A percentile compares a stretch with the other conserved stretches of the same genome.
Conservation (phyloP, 1,284 basidiomycete genomes). For the Malassezia cuniculi region DNA sequence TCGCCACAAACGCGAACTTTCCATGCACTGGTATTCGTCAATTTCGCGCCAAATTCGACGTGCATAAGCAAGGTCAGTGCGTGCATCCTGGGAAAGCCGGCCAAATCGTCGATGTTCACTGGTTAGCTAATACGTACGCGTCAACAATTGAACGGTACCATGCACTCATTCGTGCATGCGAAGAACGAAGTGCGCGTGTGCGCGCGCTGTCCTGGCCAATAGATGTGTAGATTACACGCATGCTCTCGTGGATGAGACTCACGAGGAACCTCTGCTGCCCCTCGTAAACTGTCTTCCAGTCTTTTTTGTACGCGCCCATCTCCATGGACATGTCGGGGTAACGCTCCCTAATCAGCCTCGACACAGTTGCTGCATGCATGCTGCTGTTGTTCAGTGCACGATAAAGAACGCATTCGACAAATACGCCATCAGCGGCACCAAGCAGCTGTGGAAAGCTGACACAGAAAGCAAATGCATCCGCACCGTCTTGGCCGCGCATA, state of each 20-base stretch:
- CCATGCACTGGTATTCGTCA: no score
- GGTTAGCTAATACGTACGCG: no score
- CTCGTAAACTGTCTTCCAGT: no score
- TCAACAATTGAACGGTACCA: slow-evolving; percentile 28
- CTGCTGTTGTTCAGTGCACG: slow-evolving; percentile 8
- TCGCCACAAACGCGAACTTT: slow-evolving; percentile 20
- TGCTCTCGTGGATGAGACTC: slow-evolving; percentile 17
- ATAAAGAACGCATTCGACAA: slow-evolving; percentile 28
- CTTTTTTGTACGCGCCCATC: no score
- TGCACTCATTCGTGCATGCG: slow-evolving; percentile 22
- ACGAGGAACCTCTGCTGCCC: slow-evolving; percentile 2
- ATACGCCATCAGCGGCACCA: slow-evolving; percentile 13
- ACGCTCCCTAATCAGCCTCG: no score
- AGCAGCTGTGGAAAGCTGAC: not conserved
- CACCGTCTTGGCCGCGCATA: not conserved
- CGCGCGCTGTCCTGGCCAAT: slow-evolving; percentile 18
- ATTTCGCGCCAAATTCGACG: slow-evolving; percentile 3
- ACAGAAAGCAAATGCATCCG: not conserved
- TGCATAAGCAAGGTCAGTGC: slow-evolving; percentile 15
- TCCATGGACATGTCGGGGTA: no score
- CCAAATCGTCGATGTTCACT: slow-evolving; percentile 16
- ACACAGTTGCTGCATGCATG: no score
- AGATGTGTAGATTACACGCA: slow-evolving; percentile 20
- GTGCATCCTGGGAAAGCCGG: slow-evolving; percentile 28
- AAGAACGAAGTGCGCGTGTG: slow-evolving; percentile 17